These are phyloP conservation scores for Aspergillus pseudoviridinutans DNA, from an alignment of 2,329 filamentous ascomycete species.

Conservation along the genomic window DNA sequence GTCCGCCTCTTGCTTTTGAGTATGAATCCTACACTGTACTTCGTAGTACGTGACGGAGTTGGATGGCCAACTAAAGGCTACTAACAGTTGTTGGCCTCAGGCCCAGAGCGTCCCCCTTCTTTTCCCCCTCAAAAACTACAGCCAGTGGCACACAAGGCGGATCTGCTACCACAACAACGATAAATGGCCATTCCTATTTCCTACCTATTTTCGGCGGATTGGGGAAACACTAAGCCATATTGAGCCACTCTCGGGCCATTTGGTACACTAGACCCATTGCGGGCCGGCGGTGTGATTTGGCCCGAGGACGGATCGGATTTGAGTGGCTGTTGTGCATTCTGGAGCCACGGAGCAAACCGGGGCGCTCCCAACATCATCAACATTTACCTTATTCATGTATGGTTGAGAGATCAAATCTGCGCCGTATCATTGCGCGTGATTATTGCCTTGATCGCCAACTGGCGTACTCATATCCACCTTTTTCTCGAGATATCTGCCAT, in stretches of 20 bases:
- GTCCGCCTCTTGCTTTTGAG: slow-evolving; percentile 9
- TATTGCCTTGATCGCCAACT: background rate
- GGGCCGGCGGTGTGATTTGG: slow-evolving; percentile 11
- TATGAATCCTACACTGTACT: slow-evolving; percentile 4
- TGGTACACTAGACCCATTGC: slow-evolving; percentile 7
- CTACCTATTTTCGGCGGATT: background rate
- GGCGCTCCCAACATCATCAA: slow-evolving; percentile 14
- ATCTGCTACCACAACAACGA: too few relatives aligned
- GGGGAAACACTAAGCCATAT: background rate
- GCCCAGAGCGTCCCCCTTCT: background rate
- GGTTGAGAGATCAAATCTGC: background rate
- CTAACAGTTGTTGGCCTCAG: background rate
- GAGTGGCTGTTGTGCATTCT: slow-evolving; percentile 4
- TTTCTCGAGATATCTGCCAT: too few relatives aligned
- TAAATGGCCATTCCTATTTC: background rate
- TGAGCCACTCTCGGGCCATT: background rate
- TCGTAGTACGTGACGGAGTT: background rate
- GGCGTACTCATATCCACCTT: background rate
- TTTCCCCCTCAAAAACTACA: background rate
- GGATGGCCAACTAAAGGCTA: too few relatives aligned
- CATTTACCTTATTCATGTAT: background rate
- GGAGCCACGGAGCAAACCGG: slow-evolving; percentile 21
- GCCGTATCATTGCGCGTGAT: too few relatives aligned
- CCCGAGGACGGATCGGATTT: slow-evolving; percentile 8
- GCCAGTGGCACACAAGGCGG: too few relatives aligned